These are phyloP conservation scores for Sarocladium oryzae DNA, from an alignment of 2,329 filamentous ascomycete genomes.

Conservation along the genomic window DNA sequence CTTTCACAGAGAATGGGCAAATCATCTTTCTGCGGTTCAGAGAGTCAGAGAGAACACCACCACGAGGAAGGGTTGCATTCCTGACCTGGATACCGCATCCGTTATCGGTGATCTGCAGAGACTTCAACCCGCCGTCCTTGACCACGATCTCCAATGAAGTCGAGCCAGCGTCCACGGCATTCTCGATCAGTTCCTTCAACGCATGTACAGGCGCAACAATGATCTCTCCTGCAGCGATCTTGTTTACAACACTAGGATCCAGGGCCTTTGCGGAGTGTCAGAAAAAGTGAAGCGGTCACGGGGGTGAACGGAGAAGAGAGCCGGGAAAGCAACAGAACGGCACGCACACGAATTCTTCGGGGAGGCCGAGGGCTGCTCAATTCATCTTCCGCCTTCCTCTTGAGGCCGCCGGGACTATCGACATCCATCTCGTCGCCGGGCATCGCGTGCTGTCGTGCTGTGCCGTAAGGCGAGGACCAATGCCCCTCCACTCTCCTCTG, in stretches of 20 bases:
- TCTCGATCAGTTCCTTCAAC: slow-evolving; percentile 93
- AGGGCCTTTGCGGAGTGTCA: slow-evolving; percentile 53
- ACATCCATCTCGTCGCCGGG: slow-evolving; percentile 37
- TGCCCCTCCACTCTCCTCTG: too few relatives aligned
- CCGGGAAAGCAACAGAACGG: background rate
- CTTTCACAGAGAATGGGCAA: slow-evolving; percentile 87
- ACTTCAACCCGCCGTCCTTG: slow-evolving; percentile 90
- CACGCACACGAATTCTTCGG: slow-evolving; percentile 43
- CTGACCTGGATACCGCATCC: slow-evolving; percentile 85
- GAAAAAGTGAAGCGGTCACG: background rate
- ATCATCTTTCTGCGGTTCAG: slow-evolving; percentile 66
- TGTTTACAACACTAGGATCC: slow-evolving; percentile 91
- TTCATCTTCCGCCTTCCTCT: slow-evolving; percentile 41
- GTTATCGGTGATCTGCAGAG: slow-evolving; percentile 96
- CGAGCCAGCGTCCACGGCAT: slow-evolving; percentile 93
- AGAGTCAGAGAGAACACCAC: slow-evolving; percentile 10
- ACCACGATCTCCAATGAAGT: slow-evolving; percentile 85
- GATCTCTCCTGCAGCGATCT: slow-evolving; percentile 96
- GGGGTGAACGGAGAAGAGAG: too few relatives aligned
- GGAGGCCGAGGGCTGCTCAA: slow-evolving; percentile 31
- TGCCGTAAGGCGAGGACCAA: slow-evolving; percentile 1
- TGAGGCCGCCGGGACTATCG: slow-evolving; percentile 35
- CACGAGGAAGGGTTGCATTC: background rate
- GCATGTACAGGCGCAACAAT: slow-evolving; percentile 96
- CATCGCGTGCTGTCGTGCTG: background rate